These are phyloP conservation scores for Pseudogymnoascus sp. DNA, from an alignment of 2,329 filamentous ascomycete genomes.

Conservation along the genomic window DNA sequence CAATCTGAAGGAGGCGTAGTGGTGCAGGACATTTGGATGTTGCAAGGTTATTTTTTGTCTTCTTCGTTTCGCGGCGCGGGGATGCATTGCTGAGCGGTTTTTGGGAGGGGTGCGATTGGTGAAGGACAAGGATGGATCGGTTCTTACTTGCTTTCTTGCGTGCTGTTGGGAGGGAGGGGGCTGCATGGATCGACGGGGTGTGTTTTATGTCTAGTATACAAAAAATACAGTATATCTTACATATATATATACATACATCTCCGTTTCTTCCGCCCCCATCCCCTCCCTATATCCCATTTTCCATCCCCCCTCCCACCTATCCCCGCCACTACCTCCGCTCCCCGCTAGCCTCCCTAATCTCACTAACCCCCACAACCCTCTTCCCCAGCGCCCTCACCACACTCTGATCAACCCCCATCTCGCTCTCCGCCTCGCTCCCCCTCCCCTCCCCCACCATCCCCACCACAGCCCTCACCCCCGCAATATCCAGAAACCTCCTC, in stretches of 20 bases:
- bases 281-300: neutral
- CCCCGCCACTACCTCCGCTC: neutral
- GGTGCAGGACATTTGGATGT: neutral
- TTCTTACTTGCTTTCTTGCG: neutral
- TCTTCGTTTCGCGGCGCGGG: neutral
- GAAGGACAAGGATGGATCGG: neutral
- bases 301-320: neutral
- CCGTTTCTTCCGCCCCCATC: neutral
- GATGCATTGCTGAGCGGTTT: neutral
- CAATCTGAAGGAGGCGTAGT: neutral
- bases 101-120: neutral
- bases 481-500: neutral
- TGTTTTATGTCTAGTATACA: neutral
- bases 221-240: conserved; percentile 3
- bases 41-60: neutral
- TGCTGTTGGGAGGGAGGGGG: neutral
- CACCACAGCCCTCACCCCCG: neutral
- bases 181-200: neutral
- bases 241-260: neutral
- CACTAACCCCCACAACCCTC: neutral
- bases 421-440: neutral
- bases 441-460: neutral
- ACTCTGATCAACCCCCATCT: neutral
- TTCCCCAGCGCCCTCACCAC: neutral
- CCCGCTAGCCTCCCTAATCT: neutral